Conservation (phyloP, 176 grass and related monocot species). For the Oryza coarctata region DNA sequence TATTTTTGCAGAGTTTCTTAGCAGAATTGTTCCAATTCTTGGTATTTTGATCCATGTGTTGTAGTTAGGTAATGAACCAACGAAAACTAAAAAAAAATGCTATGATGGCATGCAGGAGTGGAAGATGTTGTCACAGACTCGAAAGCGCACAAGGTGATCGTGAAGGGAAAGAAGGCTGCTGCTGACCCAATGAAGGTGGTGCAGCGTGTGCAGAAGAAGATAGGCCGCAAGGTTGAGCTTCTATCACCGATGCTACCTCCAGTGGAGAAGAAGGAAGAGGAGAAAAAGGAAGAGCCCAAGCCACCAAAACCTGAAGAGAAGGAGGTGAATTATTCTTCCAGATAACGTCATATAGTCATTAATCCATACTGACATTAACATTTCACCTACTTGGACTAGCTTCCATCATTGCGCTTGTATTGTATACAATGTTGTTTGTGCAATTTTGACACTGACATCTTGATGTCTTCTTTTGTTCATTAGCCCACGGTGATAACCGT, state of each 20-base stretch:
- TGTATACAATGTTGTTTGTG: slow-evolving; percentile 7
- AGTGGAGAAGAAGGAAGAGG: slow-evolving; percentile 61
- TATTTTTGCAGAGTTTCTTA: slow-evolving; percentile 5
- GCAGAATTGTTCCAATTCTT: not conserved
- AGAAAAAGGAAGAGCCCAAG: slow-evolving; percentile 49
- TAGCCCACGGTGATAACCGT: slow-evolving; percentile 49
- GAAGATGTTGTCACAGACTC: slow-evolving; percentile 75
- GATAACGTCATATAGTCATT: not conserved
- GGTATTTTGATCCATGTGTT: not conserved
- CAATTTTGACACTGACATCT: not conserved
- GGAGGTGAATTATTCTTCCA: slow-evolving; percentile 14
- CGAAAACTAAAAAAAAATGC: not conserved
- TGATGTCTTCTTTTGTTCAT: slow-evolving; percentile 21
- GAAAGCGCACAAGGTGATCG: slow-evolving; percentile 73
- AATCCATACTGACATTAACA: not conserved
- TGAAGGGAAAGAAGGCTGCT: slow-evolving; percentile 87
- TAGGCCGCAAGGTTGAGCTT: slow-evolving; percentile 88
- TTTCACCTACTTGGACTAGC: not conserved
- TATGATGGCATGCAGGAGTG: slow-evolving; percentile 55
- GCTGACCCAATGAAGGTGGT: slow-evolving; percentile 94
- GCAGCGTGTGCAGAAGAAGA: slow-evolving; percentile 86
- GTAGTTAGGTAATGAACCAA: not conserved
- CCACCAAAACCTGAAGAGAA: slow-evolving; percentile 34
- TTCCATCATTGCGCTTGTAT: not conserved
- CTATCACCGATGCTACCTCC: slow-evolving; percentile 55